Evolutionary conservation across 495 filamentous ascomycete species (phyloP), one percentile per base, ranked within the genome.

Genomic region (Rostrohypoxylon terebratum): DNA sequence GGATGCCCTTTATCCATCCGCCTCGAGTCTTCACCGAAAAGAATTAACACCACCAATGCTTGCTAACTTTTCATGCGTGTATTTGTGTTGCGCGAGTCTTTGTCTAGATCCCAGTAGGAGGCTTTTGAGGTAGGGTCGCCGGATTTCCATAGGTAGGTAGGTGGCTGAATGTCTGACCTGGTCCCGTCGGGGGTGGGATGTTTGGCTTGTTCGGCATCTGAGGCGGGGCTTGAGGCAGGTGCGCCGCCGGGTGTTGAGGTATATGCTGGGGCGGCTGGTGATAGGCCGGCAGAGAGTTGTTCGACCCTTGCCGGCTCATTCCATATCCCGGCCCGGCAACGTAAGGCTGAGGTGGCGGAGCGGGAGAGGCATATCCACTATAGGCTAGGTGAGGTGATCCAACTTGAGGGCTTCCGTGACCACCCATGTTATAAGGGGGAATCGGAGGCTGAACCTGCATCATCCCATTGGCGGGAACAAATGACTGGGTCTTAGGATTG

Each of bases 401-500:
- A 33, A 85, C 74, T 66, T 83, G 84, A 16, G 84, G 82, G 60
- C 83, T 85, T 36, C 81, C 79, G 36, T 84, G 83, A 55, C 76
- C 77, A 3, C 67, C 55, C 65, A 76, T 77, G 23, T 66, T 75
- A 54, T 73, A 77, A 1, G 80, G 77, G 13, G 71, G 77, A 33
- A 77, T 76, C 13, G 78, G 69, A 50, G 75, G 71, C 63, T 78
- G 72, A 83, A 87, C 75, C 3, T 84, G 78, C 20, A 77, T 74
- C 72, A 86, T 84, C 16, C 81, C 77, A 71, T 73, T 84, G 9
- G 86, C 85, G 20, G 94, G 94, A 45, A 97, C 87, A 75, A 98
- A 98, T 2, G 93, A 89, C 66, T 94, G 91, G 10, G 92, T 97
- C 79, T 97, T 94, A 0, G 94, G 94, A 73, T 98, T 97, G 84